Evolutionary conservation across 2,329 filamentous ascomycete genomes (phyloP).

Genomic region (Scorias spongiosa): DNA sequence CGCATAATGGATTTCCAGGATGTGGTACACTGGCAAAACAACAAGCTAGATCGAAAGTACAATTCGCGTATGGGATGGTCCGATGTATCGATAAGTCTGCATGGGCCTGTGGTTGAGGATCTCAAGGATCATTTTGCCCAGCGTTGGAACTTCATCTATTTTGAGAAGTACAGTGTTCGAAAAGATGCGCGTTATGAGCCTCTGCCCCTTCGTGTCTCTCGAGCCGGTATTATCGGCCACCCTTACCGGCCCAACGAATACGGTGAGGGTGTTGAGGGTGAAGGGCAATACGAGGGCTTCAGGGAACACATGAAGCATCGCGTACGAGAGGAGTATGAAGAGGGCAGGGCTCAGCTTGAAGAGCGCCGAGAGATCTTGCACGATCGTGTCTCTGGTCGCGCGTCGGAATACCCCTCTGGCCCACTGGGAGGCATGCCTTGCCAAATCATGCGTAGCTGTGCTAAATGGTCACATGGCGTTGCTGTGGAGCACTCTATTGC

Average conservation of each 20-base stretch:
- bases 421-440: constrained; percentile 59
- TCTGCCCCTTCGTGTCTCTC: constrained; percentile 21
- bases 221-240: constrained; percentile 20
- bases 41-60: constrained; percentile 58
- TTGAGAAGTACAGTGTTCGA: constrained; percentile 58
- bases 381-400: constrained; percentile 5
- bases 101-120: constrained; percentile 60
- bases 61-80: constrained; percentile 87
- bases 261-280: constrained; percentile 11
- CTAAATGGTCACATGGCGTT: constrained; percentile 44
- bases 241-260: constrained; percentile 13
- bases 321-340: constrained; percentile 11
- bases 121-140: constrained; percentile 66
- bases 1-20: constrained; percentile 66
- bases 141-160: constrained; percentile 83
- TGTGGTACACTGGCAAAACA: constrained; percentile 68
- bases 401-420: constrained; percentile 13
- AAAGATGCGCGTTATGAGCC: constrained; percentile 34
- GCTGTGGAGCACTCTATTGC: constrained; percentile 63
- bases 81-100: constrained; percentile 64
- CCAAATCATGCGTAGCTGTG: constrained; percentile 53
- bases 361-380: constrained; percentile 4
- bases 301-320: constrained; percentile 16
- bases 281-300: constrained; percentile 18
- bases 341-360: constrained; percentile 7